phyloP scores from a whole-genome alignment of 1,139 yeast species.

The Kodamaea anthophila region DNA sequence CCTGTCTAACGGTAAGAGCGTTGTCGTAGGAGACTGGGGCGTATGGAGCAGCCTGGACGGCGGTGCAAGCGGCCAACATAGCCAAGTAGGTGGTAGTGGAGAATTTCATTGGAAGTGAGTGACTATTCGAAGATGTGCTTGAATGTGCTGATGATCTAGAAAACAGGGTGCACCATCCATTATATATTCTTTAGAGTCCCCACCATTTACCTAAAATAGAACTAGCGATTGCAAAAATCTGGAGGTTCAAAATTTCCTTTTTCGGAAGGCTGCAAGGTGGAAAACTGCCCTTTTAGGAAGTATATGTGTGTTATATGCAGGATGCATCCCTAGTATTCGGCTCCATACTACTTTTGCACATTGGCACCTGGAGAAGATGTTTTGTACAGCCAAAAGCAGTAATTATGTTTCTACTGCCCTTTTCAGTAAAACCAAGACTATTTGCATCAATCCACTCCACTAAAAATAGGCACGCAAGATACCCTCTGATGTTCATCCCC shows the following conservation, averaged over 20 bases:
- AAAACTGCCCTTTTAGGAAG: constrained; percentile 2
- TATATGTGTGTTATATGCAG: not conserved
- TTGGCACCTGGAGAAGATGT: constrained; percentile 1
- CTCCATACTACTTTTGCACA: too few relatives aligned
- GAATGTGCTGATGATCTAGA: too few relatives aligned
- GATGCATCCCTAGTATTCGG: too few relatives aligned
- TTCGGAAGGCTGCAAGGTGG: constrained; percentile 1
- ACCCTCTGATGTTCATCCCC: too few relatives aligned
- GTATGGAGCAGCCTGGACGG: constrained; percentile 27
- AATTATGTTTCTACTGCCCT: too few relatives aligned
- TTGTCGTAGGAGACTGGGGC: constrained; percentile 6
- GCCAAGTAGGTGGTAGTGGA: constrained; percentile 13
- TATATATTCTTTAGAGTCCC: constrained; percentile 3
- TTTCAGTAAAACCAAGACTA: constrained; percentile 2
- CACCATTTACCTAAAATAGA: constrained; percentile 2
- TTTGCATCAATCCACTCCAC: not conserved
- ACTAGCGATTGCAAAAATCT: constrained; percentile 2
- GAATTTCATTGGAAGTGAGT: constrained; percentile 6
- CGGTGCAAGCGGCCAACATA: constrained; percentile 21
- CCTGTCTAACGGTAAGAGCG: constrained; percentile 8
- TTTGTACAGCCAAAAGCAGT: constrained; percentile 1
- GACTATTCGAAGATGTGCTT: constrained; percentile 1
- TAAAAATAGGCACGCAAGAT: too few relatives aligned
- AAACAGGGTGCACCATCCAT: too few relatives aligned
- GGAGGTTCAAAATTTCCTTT: not conserved